Percentiles rank a stretch among this genome's conserved stretches.
Conservation (phyloP, 2,329 filamentous ascomycete genomes). For the Phyllosticta citriasiana region DNA sequence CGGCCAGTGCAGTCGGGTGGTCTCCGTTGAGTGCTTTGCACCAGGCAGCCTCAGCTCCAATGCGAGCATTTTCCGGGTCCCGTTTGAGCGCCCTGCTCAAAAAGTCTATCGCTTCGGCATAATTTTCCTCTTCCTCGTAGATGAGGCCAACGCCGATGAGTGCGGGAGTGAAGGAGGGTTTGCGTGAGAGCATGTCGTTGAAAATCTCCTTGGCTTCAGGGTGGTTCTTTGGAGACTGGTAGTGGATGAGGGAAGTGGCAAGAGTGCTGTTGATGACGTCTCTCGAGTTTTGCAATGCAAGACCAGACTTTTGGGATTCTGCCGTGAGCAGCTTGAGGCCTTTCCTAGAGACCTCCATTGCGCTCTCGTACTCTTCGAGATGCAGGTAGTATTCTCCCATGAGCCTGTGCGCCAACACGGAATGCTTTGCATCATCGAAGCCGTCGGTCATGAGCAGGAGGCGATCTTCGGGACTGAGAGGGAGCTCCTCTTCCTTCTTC, state of each 20-base stretch:
- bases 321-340: slow-evolving; percentile 52
- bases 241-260: slow-evolving; percentile 79
- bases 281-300: slow-evolving; percentile 45
- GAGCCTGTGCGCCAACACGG: slow-evolving; percentile 72
- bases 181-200: slow-evolving; percentile 65
- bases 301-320: slow-evolving; percentile 56
- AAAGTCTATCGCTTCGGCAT: slow-evolving; percentile 69
- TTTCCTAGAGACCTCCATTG: slow-evolving; percentile 68
- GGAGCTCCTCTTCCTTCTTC: slow-evolving; percentile 39
- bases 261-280: slow-evolving; percentile 70
- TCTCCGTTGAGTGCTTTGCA: slow-evolving; percentile 77
- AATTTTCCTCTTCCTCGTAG: slow-evolving; percentile 87
- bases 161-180: slow-evolving; percentile 66
- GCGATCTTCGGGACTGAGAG: slow-evolving; percentile 64
- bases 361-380: slow-evolving; percentile 75
- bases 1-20: slow-evolving; percentile 54
- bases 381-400: slow-evolving; percentile 75
- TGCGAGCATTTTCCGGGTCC: slow-evolving; percentile 63
- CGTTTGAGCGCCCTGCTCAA: slow-evolving; percentile 64
- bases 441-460: slow-evolving; percentile 65
- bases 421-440: slow-evolving; percentile 44
- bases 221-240: slow-evolving; percentile 84
- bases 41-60: slow-evolving; percentile 85
- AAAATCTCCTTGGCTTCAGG: slow-evolving; percentile 81
- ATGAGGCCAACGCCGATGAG: slow-evolving; percentile 86